A percentile compares a stretch with the other conserved stretches of the same genome.
phyloP scores from a whole-genome alignment of 2,329 filamentous ascomycete genomes.

The Fusarium verrucosum region DNA sequence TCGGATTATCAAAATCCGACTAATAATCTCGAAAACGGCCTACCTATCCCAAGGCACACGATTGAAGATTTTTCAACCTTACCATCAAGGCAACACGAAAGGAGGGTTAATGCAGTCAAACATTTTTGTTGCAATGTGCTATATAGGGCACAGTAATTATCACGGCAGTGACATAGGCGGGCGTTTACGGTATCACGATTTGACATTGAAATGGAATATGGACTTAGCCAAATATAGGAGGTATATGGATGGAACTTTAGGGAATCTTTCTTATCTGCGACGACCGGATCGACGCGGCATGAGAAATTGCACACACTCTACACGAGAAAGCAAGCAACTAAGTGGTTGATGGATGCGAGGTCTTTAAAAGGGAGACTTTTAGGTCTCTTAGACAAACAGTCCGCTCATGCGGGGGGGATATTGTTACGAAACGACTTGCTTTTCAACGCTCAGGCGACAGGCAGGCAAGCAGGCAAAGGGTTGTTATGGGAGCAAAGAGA shows the following conservation, averaged over 20 bases:
- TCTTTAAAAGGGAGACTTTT: constrained; percentile 31
- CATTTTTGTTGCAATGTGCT: constrained; percentile 21
- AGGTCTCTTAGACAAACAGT: constrained; percentile 43
- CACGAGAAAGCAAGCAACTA: neutral
- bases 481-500: constrained; percentile 8
- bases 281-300: constrained; percentile 20
- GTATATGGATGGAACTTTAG: constrained; percentile 12
- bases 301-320: constrained; percentile 9
- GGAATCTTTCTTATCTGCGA: constrained; percentile 15
- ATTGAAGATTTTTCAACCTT: constrained; percentile 22
- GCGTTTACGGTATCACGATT: constrained; percentile 36
- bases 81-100: constrained; percentile 19
- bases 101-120: constrained; percentile 26
- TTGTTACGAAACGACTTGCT: constrained; percentile 23
- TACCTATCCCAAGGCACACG: constrained; percentile 7
- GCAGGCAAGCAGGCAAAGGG: constrained; percentile 1
- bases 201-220: constrained; percentile 25
- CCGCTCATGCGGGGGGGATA: constrained; percentile 44
- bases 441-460: constrained; percentile 1
- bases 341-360: constrained; percentile 10
- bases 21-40: constrained; percentile 35
- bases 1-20: constrained; percentile 26
- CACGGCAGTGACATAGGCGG: constrained; percentile 18
- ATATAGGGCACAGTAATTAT: constrained; percentile 19
- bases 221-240: constrained; percentile 11